Evolutionary conservation across 2,329 filamentous ascomycete genomes (phyloP).

Genomic region (Alternaria gansuensis): DNA sequence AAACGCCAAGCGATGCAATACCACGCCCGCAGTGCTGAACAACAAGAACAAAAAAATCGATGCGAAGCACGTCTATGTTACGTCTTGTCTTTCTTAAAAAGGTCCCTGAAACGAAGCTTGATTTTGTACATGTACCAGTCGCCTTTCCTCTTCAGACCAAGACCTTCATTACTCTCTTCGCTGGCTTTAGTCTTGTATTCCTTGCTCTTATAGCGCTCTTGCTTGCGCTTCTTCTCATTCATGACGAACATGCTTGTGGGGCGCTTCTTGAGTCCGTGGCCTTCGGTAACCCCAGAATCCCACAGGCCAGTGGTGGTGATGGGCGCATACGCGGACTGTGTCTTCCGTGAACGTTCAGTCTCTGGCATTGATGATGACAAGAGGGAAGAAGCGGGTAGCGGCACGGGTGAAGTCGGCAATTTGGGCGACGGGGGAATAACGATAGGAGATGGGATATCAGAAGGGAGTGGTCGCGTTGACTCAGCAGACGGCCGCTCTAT

Average conservation of each 20-base stretch:
- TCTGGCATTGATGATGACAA: constrained; percentile 28
- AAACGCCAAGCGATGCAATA: neutral
- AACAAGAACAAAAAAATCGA: neutral
- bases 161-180: constrained; percentile 22
- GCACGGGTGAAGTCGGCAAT: constrained; percentile 11
- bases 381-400: constrained; percentile 24
- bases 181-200: constrained; percentile 33
- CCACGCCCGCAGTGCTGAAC: neutral
- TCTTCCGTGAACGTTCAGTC: constrained; percentile 36
- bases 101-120: constrained; percentile 22
- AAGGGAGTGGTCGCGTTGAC: constrained; percentile 1
- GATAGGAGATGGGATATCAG: constrained; percentile 26
- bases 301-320: constrained; percentile 48
- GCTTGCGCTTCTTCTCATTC: constrained; percentile 45
- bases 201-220: constrained; percentile 40
- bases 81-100: constrained; percentile 25
- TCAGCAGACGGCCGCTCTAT: constrained; percentile 22
- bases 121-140: constrained; percentile 31
- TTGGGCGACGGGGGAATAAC: constrained; percentile 27
- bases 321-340: constrained; percentile 46
- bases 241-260: constrained; percentile 49
- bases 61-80: neutral
- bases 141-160: constrained; percentile 18
- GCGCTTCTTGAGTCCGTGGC: constrained; percentile 37
- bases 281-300: constrained; percentile 48